Evolutionary conservation across 2,329 filamentous ascomycete species (phyloP).

Genomic region (Cylindrodendrum hubeiense): DNA sequence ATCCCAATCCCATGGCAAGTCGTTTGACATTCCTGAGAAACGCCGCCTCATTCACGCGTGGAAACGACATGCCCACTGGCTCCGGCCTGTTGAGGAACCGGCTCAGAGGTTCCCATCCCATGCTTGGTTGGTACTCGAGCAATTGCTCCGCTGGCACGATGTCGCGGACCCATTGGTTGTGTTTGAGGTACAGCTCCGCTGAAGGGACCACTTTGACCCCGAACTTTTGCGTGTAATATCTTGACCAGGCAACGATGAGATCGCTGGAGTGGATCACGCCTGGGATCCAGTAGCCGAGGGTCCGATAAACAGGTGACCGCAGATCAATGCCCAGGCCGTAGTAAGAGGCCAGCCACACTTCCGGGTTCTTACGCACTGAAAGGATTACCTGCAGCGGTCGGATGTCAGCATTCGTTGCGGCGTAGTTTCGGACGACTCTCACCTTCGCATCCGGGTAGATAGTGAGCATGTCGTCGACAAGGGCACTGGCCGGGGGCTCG

Average conservation of each 20-base stretch:
- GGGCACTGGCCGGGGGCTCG: slow-evolving; percentile 32
- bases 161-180: slow-evolving; percentile 35
- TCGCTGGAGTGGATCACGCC: slow-evolving; percentile 36
- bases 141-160: slow-evolving; percentile 26
- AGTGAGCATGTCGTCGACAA: slow-evolving; percentile 34
- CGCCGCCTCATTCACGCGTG: slow-evolving; percentile 36
- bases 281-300: slow-evolving; percentile 33
- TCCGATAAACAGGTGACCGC: slow-evolving; percentile 29
- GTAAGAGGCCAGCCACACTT: slow-evolving; percentile 36
- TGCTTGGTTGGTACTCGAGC: slow-evolving; percentile 34
- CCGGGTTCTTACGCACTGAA: slow-evolving; percentile 32
- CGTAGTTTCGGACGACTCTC: background rate
- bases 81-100: slow-evolving; percentile 21
- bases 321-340: slow-evolving; percentile 35
- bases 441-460: slow-evolving; percentile 33
- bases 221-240: slow-evolving; percentile 32
- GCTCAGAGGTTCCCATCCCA: slow-evolving; percentile 34
- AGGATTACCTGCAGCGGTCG: slow-evolving; percentile 23
- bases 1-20: slow-evolving; percentile 33
- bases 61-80: slow-evolving; percentile 24
- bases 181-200: slow-evolving; percentile 29
- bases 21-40: slow-evolving; percentile 35
- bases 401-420: background rate
- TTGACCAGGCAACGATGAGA: slow-evolving; percentile 32
- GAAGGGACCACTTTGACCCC: slow-evolving; percentile 22